phyloP scores from a whole-genome alignment of 208 protist genomes.

The Endotrypanum monterogeii region DNA sequence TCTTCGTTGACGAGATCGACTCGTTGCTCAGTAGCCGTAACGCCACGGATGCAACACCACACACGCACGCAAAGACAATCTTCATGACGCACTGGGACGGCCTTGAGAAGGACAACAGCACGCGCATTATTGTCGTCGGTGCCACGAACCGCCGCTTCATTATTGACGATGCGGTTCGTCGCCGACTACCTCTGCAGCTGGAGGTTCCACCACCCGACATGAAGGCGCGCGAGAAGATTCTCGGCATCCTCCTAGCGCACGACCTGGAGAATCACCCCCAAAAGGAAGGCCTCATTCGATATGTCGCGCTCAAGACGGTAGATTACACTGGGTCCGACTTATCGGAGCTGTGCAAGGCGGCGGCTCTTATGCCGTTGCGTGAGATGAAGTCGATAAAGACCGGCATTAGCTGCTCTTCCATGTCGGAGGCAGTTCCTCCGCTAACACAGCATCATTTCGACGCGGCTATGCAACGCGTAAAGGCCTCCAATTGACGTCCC shows the following conservation, averaged over 20 bases:
- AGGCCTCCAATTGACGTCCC: conserved; percentile 45
- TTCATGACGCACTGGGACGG: conserved; percentile 94
- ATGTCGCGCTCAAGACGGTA: conserved; percentile 79
- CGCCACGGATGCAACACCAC: conserved; percentile 59
- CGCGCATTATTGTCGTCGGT: conserved; percentile 85
- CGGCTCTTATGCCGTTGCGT: conserved; percentile 69
- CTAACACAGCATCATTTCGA: conserved; percentile 75
- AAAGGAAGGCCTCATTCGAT: conserved; percentile 58
- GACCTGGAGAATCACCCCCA: conserved; percentile 58
- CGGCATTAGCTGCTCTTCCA: background rate
- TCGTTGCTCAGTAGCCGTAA: conserved; percentile 85
- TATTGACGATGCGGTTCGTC: conserved; percentile 92
- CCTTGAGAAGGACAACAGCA: conserved; percentile 37
- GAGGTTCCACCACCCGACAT: conserved; percentile 77
- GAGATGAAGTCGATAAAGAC: conserved; percentile 46
- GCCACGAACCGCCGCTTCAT: conserved; percentile 89
- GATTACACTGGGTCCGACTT: conserved; percentile 94
- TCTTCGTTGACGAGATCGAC: conserved; percentile 95
- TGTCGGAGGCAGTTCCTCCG: conserved; percentile 38
- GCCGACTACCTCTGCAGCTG: conserved; percentile 87
- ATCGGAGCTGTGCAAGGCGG: conserved; percentile 92
- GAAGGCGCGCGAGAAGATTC: conserved; percentile 64
- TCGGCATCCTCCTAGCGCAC: conserved; percentile 69
- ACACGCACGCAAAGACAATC: conserved; percentile 88
- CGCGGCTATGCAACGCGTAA: conserved; percentile 70